Percentiles rank a stretch among this genome's conserved stretches.
phyloP scores from a whole-genome alignment of 2,329 filamentous ascomycete species.

The Beauveria pseudobassiana region DNA sequence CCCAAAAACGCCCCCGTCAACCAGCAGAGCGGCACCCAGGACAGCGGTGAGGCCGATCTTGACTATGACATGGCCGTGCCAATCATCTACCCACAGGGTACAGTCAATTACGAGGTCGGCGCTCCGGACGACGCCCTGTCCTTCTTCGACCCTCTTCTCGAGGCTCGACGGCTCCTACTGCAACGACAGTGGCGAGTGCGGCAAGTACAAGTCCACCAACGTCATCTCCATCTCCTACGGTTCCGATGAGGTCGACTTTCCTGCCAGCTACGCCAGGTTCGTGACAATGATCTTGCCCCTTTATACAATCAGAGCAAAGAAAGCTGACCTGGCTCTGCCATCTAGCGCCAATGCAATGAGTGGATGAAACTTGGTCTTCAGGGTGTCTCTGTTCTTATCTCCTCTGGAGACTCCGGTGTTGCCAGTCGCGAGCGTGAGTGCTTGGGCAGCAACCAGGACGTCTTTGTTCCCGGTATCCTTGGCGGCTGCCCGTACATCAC shows the following conservation, averaged over 20 bases:
- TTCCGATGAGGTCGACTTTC: constrained; percentile 36
- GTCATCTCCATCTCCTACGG: constrained; percentile 39
- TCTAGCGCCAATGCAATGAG: constrained; percentile 31
- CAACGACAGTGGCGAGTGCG: constrained; percentile 37
- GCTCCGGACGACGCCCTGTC: constrained; percentile 15
- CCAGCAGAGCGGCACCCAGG: constrained; percentile 15
- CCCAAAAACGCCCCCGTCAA: constrained; percentile 26
- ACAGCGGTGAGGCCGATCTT: constrained; percentile 36
- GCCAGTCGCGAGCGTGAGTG: constrained; percentile 18
- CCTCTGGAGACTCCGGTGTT: constrained; percentile 34
- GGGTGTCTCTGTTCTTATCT: constrained; percentile 33
- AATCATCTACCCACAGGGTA: constrained; percentile 43
- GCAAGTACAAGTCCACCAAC: constrained; percentile 14
- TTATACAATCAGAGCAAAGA: not conserved
- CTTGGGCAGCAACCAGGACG: constrained; percentile 11
- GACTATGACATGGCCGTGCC: constrained; percentile 43
- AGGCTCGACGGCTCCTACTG: constrained; percentile 47
- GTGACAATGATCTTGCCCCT: not conserved
- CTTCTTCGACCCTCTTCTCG: constrained; percentile 39
- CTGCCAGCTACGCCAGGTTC: constrained; percentile 31
- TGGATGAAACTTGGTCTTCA: constrained; percentile 40
- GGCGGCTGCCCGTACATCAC: constrained; percentile 38
- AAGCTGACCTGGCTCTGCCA: not conserved
- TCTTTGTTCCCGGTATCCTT: constrained; percentile 29
- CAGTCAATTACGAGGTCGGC: constrained; percentile 29